A percentile compares a stretch with the other conserved stretches of the same genome.
Conservation (phyloP, 345 rosid genomes). For the Toxicodendron radicans region DNA sequence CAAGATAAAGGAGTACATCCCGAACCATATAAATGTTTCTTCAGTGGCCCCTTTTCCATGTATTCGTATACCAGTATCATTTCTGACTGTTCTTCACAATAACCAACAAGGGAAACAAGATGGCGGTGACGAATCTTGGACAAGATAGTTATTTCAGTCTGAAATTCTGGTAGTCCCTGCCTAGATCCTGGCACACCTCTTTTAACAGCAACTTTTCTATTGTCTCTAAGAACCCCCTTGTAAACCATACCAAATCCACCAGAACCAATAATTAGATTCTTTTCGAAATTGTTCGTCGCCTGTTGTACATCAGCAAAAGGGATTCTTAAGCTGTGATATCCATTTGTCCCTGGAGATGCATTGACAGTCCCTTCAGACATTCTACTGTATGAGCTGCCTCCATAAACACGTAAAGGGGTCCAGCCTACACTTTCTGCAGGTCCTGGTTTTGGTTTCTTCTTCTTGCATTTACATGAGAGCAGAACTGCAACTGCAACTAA, state of each 20-base stretch:
- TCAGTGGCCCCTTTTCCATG: constrained; percentile 93
- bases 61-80: constrained; percentile 94
- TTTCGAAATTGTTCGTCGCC: constrained; percentile 83
- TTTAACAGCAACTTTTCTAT: constrained; percentile 82
- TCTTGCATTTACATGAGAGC: constrained; percentile 42
- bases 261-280: constrained; percentile 63
- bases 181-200: constrained; percentile 89
- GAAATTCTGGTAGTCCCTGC: constrained; percentile 97
- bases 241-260: constrained; percentile 98
- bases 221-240: constrained; percentile 76
- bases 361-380: constrained; percentile 65
- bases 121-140: constrained; percentile 91
- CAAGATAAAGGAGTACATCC: constrained; percentile 63
- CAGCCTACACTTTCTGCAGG: constrained; percentile 68
- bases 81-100: constrained; percentile 91
- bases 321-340: constrained; percentile 61
- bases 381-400: constrained; percentile 73
- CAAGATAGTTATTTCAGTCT: constrained; percentile 72
- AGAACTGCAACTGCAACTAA: constrained; percentile 33
- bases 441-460: constrained; percentile 42
- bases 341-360: constrained; percentile 59
- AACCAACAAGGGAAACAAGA: constrained; percentile 91
- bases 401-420: constrained; percentile 74
- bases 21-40: constrained; percentile 75
- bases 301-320: constrained; percentile 69